Conservation (phyloP, 1,284 basidiomycete species). For the Pseudozyma thailandica region DNA sequence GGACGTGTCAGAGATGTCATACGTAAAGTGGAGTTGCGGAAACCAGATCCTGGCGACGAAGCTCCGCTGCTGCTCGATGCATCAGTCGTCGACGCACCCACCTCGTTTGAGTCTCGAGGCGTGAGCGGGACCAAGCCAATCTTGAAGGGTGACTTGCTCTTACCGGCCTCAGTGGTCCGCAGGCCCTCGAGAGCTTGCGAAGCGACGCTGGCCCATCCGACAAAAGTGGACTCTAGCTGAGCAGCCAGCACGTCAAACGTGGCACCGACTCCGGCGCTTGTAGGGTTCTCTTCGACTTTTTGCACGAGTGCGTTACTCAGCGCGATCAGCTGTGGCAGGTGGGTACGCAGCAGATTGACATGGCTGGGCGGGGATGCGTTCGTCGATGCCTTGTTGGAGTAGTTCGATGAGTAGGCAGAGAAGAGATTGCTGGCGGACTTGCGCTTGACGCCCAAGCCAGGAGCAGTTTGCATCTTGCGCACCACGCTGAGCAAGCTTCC, state of each 20-base stretch:
- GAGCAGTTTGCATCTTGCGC: slow-evolving; percentile 29
- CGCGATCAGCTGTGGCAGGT: slow-evolving; percentile 63
- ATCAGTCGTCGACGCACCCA: slow-evolving; percentile 25
- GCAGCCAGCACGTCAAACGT: slow-evolving; percentile 52
- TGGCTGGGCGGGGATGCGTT: slow-evolving; percentile 36
- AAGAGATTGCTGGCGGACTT: slow-evolving; percentile 36
- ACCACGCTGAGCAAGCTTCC: slow-evolving; percentile 58
- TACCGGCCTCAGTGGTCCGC: slow-evolving; percentile 51
- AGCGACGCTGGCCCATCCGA: slow-evolving; percentile 54
- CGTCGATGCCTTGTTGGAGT: slow-evolving; percentile 12
- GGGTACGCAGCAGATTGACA: slow-evolving; percentile 50
- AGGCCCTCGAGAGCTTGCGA: slow-evolving; percentile 22
- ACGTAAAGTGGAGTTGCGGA: slow-evolving; percentile 15
- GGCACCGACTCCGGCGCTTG: slow-evolving; percentile 61
- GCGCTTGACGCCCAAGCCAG: slow-evolving; percentile 22
- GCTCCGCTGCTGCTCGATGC: slow-evolving; percentile 16
- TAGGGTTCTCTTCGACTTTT: slow-evolving; percentile 62
- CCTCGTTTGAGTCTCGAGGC: slow-evolving; percentile 31
- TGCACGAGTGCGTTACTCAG: slow-evolving; percentile 61
- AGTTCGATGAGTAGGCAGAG: slow-evolving; percentile 32
- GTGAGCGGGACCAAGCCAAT: slow-evolving; percentile 53
- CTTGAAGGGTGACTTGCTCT: slow-evolving; percentile 51
- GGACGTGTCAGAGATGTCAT: slow-evolving; percentile 43
- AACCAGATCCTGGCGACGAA: slow-evolving; percentile 22
- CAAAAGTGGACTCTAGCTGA: slow-evolving; percentile 62